Evolutionary conservation across 768 basidiomycete genomes (phyloP).

Genomic region (Pleurotus djamor): DNA sequence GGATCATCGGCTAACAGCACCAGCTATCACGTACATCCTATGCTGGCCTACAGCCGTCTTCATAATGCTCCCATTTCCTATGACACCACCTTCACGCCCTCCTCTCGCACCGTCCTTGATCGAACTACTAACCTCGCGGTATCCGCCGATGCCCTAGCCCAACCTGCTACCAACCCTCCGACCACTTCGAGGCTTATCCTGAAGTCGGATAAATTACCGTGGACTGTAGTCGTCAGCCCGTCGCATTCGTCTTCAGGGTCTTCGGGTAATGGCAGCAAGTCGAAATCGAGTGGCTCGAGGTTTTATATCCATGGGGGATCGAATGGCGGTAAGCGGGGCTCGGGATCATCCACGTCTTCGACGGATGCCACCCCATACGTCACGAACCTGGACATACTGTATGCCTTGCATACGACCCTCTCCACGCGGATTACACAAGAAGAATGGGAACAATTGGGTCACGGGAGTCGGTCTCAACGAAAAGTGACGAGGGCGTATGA

Average conservation of each 20-base stretch:
- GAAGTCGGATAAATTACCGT: constrained; percentile 56
- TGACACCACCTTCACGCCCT: constrained; percentile 55
- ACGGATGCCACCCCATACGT: constrained; percentile 25
- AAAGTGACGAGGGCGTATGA: constrained; percentile 62
- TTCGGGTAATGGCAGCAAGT: constrained; percentile 14
- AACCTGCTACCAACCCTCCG: constrained; percentile 64
- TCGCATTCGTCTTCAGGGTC: constrained; percentile 19
- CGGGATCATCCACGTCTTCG: constrained; percentile 8
- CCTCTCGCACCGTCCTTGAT: constrained; percentile 55
- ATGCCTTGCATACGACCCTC: constrained; percentile 57
- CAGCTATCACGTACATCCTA: constrained; percentile 59
- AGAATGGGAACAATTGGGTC: constrained; percentile 63
- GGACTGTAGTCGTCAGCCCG: constrained; percentile 52
- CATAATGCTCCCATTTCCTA: constrained; percentile 63
- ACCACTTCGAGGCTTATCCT: constrained; percentile 42
- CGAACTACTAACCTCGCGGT: constrained; percentile 51
- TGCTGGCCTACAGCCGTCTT: constrained; percentile 53
- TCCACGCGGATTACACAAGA: constrained; percentile 53
- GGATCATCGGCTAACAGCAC: constrained; percentile 26
- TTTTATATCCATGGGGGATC: constrained; percentile 20
- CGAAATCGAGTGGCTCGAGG: background rate
- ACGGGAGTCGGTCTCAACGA: constrained; percentile 54
- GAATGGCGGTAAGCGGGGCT: constrained; percentile 8
- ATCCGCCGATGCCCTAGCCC: constrained; percentile 51
- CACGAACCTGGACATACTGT: constrained; percentile 65